Percentiles rank a stretch among this genome's conserved stretches.
Conservation (phyloP, 495 filamentous ascomycete species). For the Penicillium riverlandense region DNA sequence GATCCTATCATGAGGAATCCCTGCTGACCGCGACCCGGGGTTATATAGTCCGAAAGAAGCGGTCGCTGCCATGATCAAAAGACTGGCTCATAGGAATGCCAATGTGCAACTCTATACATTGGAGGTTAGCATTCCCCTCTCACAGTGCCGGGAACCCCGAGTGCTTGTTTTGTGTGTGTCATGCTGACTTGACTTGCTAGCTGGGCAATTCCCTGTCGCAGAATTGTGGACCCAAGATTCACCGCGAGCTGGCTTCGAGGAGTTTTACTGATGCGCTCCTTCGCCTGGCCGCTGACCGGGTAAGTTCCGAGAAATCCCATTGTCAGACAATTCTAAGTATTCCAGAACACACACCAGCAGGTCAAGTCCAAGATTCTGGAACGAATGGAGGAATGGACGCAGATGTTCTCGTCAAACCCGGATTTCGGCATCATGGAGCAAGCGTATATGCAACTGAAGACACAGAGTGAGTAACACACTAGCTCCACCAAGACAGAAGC, state of each 20-base stretch:
- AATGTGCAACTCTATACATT: constrained; percentile 99
- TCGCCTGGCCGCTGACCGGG: constrained; percentile 80
- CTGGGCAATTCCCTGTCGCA: constrained; percentile 91
- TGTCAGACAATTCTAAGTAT: not conserved
- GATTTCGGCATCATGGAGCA: constrained; percentile 98
- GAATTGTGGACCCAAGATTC: constrained; percentile 87
- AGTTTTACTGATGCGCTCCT: constrained; percentile 95
- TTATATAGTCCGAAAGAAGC: constrained; percentile 70
- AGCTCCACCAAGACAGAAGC: not conserved
- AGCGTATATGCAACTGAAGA: constrained; percentile 83
- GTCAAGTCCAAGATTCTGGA: constrained; percentile 97
- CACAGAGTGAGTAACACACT: constrained; percentile 48
- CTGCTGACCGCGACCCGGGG: constrained; percentile 10
- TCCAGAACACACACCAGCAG: constrained; percentile 83
- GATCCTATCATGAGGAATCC: not conserved
- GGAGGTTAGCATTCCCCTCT: constrained; percentile 53
- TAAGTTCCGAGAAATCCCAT: constrained; percentile 17
- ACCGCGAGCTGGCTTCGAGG: constrained; percentile 86
- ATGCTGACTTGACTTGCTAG: constrained; percentile 16
- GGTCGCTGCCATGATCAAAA: constrained; percentile 89
- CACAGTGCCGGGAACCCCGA: not conserved
- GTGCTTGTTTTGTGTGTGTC: not conserved
- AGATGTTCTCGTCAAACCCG: constrained; percentile 85
- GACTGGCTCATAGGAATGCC: constrained; percentile 92
- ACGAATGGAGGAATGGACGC: constrained; percentile 91